Conservation (phyloP, 768 basidiomycete species). For the Gloeophyllum trabeum region DNA sequence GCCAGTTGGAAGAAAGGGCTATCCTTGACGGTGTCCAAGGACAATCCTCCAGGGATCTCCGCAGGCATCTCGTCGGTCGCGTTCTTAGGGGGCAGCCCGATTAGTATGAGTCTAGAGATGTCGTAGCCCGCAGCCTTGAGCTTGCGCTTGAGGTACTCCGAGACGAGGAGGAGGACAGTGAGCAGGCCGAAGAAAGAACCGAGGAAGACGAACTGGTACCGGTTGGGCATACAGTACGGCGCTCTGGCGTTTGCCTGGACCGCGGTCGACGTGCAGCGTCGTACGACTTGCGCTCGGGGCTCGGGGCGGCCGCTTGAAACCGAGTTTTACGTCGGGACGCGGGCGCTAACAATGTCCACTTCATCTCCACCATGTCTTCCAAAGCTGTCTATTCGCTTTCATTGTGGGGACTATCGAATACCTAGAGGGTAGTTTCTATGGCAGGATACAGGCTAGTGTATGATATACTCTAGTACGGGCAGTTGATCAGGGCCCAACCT, state of each 20-base stretch:
- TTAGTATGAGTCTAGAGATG: slow-evolving; percentile 47
- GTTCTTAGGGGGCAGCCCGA: slow-evolving; percentile 34
- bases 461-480: too few relatives aligned
- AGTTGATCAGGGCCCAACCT: too few relatives aligned
- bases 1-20: not conserved
- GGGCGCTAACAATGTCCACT: too few relatives aligned
- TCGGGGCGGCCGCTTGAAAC: slow-evolving; percentile 5
- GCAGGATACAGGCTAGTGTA: too few relatives aligned
- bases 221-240: slow-evolving; percentile 37
- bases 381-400: too few relatives aligned
- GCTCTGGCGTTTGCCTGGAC: not conserved
- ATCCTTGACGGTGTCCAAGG: not conserved
- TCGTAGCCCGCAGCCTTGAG: slow-evolving; percentile 48
- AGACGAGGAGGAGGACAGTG: slow-evolving; percentile 30
- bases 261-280: not conserved
- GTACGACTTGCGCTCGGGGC: not conserved
- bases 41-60: not conserved
- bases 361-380: too few relatives aligned
- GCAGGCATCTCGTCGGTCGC: not conserved
- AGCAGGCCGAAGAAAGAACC: slow-evolving; percentile 38
- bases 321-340: too few relatives aligned
- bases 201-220: slow-evolving; percentile 42
- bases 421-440: too few relatives aligned
- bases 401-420: too few relatives aligned
- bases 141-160: slow-evolving; percentile 26